These are phyloP conservation scores for Pseudophaeomoniella oleicola DNA, from an alignment of 2,329 filamentous ascomycete genomes.

Conservation along the genomic window DNA sequence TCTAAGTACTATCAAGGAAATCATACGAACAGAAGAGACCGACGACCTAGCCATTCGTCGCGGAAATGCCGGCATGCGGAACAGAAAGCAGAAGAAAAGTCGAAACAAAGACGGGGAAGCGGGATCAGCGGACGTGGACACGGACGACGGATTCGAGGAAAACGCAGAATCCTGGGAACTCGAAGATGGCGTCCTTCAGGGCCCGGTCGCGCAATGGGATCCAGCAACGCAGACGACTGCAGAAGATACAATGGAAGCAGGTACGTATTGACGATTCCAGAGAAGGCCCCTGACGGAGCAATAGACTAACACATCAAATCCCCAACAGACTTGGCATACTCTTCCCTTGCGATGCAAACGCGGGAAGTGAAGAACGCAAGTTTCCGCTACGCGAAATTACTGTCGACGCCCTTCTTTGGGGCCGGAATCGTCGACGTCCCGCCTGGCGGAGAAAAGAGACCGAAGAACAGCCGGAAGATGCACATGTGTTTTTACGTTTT, in stretches of 20 bases:
- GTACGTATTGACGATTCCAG: conserved; percentile 11
- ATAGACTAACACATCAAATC: conserved; percentile 12
- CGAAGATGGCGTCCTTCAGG: conserved; percentile 26
- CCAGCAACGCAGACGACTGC: conserved; percentile 19
- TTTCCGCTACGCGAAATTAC: conserved; percentile 81
- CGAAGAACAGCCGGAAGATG: conserved; percentile 90
- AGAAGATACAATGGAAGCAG: conserved; percentile 25
- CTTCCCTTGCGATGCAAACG: conserved; percentile 40
- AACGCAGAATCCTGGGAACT: conserved; percentile 28
- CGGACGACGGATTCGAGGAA: conserved; percentile 20
- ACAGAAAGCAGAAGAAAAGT: conserved; percentile 20
- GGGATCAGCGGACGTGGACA: conserved; percentile 20
- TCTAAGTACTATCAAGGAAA: conserved; percentile 58
- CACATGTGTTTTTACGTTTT: conserved; percentile 94
- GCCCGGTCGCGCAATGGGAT: conserved; percentile 29
- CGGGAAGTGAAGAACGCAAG: conserved; percentile 47
- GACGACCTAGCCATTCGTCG: conserved; percentile 19
- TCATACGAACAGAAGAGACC: conserved; percentile 59
- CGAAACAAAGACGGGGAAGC: conserved; percentile 21
- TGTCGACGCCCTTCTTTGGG: conserved; percentile 73
- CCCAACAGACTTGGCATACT: conserved; percentile 43
- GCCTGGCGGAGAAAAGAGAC: conserved; percentile 65
- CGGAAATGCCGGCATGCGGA: conserved; percentile 13
- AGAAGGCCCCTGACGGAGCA: not conserved
- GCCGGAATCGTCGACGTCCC: conserved; percentile 82